Base-by-base conservation (phyloP, 2,329 filamentous ascomycete species). In the Lachnum nothofagi region DNA sequence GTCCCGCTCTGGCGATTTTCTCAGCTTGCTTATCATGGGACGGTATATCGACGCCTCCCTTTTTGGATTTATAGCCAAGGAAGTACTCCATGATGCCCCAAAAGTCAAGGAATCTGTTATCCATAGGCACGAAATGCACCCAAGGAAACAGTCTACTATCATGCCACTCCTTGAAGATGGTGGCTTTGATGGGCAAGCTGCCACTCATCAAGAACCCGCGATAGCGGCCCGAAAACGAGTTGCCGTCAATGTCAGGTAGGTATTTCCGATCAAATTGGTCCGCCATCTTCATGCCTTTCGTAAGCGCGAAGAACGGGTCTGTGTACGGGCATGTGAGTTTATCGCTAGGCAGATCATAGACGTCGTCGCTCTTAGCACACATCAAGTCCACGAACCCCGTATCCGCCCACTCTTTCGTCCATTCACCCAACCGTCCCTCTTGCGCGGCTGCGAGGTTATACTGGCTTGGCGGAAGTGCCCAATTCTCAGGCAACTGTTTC, bases 111-210 rank as follows among this genome's bases (percentile, higher is more conserved):
- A 83, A 90, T 1, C 83, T 78, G 60, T 79, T 86, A 62, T 90
- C 85, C 80, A 93, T 86, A 3, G 88, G 88, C 2, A 91, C 83
- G 59, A 88, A 91, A 66, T 93, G 88, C 60, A 82, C 80, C 88
- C 88, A 93, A 0, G 86, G 75, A 1, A 88, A 70, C 1, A 93
- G 71, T 1, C 88, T 75, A 39, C 76, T 77, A 63, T 91, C 87
- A 61, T 91, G 87, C 88, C 88, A 93, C 65, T 93, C 88, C 7
- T 79, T 76, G 69, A 83, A 93, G 24, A 91, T 71, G 0, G 87
- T 89, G 1, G 85, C 80, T 69, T 91, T 93, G 69, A 93, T 79
- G 0, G 85, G 85, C 4, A 91, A 66, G 2, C 78, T 82, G 0
- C 79, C 85, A 10, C 80, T 86, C 37, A 79, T 74, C 24, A 91